Percentiles rank a stretch among this genome's conserved stretches.
Evolutionary conservation across 2,329 filamentous ascomycete genomes (phyloP).

Genomic region (Epichloe sylvatica): DNA sequence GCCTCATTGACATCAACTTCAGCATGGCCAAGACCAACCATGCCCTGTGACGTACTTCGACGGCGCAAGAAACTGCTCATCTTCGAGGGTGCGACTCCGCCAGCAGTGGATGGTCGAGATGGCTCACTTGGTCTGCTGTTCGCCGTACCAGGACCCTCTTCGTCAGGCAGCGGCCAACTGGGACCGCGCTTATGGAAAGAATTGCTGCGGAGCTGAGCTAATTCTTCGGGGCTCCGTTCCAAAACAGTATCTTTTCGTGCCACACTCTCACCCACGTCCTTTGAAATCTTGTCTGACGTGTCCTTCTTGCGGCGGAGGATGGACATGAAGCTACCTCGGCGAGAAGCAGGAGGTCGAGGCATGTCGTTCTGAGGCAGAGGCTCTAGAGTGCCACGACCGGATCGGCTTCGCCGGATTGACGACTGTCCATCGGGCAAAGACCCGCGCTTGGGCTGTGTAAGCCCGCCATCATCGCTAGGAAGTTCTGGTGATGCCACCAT

Average conservation of each 20-base stretch:
- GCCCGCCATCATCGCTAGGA: constrained; percentile 44
- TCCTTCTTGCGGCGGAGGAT: constrained; percentile 51
- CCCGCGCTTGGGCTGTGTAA: constrained; percentile 10
- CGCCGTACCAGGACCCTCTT: constrained; percentile 16
- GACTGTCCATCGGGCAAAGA: constrained; percentile 7
- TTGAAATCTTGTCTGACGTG: constrained; percentile 36
- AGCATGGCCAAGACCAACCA: constrained; percentile 10
- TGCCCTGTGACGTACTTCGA: constrained; percentile 23
- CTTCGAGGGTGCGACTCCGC: constrained; percentile 10
- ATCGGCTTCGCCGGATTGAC: constrained; percentile 26
- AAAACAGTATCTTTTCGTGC: constrained; percentile 48
- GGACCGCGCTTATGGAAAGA: constrained; percentile 16
- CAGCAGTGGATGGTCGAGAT: constrained; percentile 22
- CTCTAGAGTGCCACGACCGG: constrained; percentile 25
- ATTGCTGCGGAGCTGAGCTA: constrained; percentile 30
- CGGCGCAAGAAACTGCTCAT: constrained; percentile 22
- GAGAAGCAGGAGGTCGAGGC: constrained; percentile 7
- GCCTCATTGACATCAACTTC: constrained; percentile 7
- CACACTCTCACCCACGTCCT: constrained; percentile 40
- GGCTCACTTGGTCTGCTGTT: constrained; percentile 14
- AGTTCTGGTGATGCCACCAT: constrained; percentile 38
- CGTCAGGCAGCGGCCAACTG: constrained; percentile 22
- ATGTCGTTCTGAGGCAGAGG: constrained; percentile 10
- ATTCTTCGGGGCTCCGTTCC: constrained; percentile 42
- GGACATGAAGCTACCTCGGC: constrained; percentile 39